Evolutionary conservation across 768 basidiomycete genomes (phyloP), one percentile per base, ranked within the genome.

Genomic region (Cystofilobasidium capitatum): DNA sequence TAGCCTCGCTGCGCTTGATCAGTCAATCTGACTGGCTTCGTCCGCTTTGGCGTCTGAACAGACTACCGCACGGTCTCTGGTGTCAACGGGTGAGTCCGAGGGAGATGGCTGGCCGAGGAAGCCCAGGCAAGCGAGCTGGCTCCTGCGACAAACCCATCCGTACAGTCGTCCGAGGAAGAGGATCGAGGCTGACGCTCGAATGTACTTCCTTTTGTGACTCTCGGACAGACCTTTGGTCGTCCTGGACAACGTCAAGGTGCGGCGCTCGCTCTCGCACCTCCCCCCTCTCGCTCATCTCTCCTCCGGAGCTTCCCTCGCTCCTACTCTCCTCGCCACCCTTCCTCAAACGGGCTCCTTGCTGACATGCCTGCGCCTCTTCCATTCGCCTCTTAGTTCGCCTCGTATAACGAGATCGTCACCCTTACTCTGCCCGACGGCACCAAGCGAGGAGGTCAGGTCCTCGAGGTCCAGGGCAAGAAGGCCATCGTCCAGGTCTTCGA

Each of bases 1-100:
- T 59, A 7, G 1, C 31, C 35, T n/a, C 20, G 0, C 0, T 14
- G n/a, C 17, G 10, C 10, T 5, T 24, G 13, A 10, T 1, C 20
- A 12, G 37, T 8, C 42, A 17, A n/a, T 9, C 17, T 24, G 14
- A 31, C 49, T 54, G 9, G 55, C 31, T 33, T n/a, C 20, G n/a
- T 10, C 29, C 44, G n/a, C 9, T 20, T n/a, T 39, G 29, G 4
- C 36, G 12, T 24, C 1, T 22, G 42, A 1, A 33, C 75, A 93
- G 92, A 97, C 79, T 97, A 97, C 80, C 84, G 91, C 71, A 97
- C 93, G n/a, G 96, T 99, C 61, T 91, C 92, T 74, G 94, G 92
- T 70, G 88, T 98, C 79, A 98, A 98, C 75, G 96, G 94, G 92
- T 89, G 75, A 79, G 84, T 78, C 35, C 37, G 58, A 57, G 57